Percentiles rank a stretch among this genome's conserved stretches.
Evolutionary conservation across 805 yeast genomes (phyloP).

Genomic region (Saccharomyces jurei): DNA sequence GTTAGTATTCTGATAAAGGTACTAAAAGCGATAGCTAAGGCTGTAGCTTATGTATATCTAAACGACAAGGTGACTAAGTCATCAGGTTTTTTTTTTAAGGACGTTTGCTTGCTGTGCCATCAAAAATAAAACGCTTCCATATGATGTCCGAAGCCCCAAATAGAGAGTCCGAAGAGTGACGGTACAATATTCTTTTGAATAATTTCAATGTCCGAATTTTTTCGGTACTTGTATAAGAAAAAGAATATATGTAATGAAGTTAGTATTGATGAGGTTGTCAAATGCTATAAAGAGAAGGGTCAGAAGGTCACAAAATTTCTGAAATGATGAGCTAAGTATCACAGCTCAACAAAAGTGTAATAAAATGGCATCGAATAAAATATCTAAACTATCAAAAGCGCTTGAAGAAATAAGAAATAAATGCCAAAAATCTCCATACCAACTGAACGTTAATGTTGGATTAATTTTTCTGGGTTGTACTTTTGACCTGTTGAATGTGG

Average conservation of each 20-base stretch:
- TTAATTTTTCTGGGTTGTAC: conserved; percentile 8
- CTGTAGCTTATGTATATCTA: neutral
- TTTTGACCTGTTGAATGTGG: conserved; percentile 18
- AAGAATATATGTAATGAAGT: neutral
- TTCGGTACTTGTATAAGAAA: neutral
- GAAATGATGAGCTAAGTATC: neutral
- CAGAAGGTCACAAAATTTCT: neutral
- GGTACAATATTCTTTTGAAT: neutral
- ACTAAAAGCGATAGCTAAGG: neutral
- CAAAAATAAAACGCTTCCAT: neutral
- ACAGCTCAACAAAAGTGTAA: neutral
- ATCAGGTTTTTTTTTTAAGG: neutral
- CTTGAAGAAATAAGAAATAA: neutral
- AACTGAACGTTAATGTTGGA: conserved; percentile 11
- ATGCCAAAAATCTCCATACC: conserved; percentile 9
- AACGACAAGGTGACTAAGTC: neutral
- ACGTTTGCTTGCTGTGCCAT: neutral
- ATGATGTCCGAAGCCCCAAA: neutral
- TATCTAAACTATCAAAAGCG: conserved; percentile 1
- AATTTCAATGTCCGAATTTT: neutral
- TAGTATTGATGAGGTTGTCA: neutral
- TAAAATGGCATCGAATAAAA: neutral
- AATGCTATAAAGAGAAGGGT: neutral
- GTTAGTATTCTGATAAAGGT: neutral
- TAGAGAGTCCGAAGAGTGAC: neutral